Percentiles rank a stretch among this genome's conserved stretches.
These are phyloP conservation scores for Tricholoma furcatifolium DNA, from an alignment of 768 basidiomycete genomes.

Conservation along the genomic window DNA sequence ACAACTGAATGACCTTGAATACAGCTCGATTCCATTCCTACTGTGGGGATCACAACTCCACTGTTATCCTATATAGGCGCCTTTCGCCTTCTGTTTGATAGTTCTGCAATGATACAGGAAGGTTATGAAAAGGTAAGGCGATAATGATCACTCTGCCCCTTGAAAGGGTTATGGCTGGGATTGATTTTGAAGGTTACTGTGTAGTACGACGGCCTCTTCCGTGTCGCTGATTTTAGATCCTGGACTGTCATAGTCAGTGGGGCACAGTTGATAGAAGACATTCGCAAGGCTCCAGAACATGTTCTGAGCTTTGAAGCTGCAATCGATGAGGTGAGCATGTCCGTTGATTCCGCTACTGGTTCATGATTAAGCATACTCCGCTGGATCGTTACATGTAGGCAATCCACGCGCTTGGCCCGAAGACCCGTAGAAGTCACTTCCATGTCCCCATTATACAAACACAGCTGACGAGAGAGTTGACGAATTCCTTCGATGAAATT, in stretches of 20 bases:
- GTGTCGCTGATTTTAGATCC: conserved; percentile 13
- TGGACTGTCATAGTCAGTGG: conserved; percentile 33
- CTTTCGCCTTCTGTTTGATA: conserved; percentile 8
- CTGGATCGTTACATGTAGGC: background rate
- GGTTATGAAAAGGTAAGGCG: conserved; percentile 13
- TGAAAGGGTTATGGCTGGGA: background rate
- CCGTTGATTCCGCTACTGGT: background rate
- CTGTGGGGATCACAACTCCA: conserved; percentile 8
- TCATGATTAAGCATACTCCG: background rate
- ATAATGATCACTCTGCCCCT: too few relatives aligned
- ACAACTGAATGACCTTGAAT: background rate
- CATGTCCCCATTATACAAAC: conserved; percentile 19
- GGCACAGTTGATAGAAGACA: conserved; percentile 25
- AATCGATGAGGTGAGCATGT: conserved; percentile 23
- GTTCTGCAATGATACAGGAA: conserved; percentile 8
- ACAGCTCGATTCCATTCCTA: conserved; percentile 5
- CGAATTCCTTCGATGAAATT: conserved; percentile 4
- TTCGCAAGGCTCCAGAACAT: conserved; percentile 31
- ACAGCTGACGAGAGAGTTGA: conserved; percentile 15
- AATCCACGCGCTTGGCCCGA: conserved; percentile 13
- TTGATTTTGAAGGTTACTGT: background rate
- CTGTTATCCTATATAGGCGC: conserved; percentile 12
- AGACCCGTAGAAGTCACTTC: conserved; percentile 14
- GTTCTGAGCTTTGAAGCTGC: conserved; percentile 26
- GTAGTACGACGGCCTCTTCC: conserved; percentile 4